Base-by-base conservation (phyloP, 768 basidiomycete species). In the Mycena filopes region DNA sequence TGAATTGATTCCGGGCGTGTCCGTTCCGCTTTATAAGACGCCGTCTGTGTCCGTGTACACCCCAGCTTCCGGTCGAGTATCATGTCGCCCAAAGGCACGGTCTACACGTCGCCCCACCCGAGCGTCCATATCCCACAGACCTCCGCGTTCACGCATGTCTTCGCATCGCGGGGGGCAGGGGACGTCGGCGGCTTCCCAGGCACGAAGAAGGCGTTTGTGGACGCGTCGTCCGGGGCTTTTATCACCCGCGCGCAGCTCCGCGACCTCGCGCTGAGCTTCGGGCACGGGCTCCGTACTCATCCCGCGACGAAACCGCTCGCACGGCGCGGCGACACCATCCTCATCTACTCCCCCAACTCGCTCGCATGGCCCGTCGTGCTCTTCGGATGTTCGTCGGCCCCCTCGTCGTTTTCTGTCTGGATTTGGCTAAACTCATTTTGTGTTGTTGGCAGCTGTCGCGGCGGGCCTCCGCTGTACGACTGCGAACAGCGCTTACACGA, bases 331-430 rank as follows among this genome's bases (percentile, higher is more conserved):
- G 81, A 83, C 60, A 83, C 85, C 0, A 74, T 82, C 6, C 78
- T 86, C 64, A 74, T 90, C 3, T 88, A 81, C 71, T 82, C 82
- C 8, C 84, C 84, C 9, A 90, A 90, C 75, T 81, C 71, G 51
- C 68, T 89, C 48, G 78, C 80, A 45, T 89, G 81, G 78, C 84
- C 87, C 1, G 73, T 87, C 61, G 73, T 83, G 50, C 62, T 88
- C 8, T 76, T 79, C 10, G 81, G 74, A 11, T 54, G 65, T 72
- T 20, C 31, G 68, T 62, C 16, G 13, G 29, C 36, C 16, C 41
- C 38, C 13, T 20, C 20, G 3, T 40, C 36, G 11, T 41, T 18
- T 31, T 36, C 9, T 50, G 36, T 18, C 38, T 41, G 8, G 36
- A 33, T 53, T n/a, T 54, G 23, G 21, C 21, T 60, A 25, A 63